Evolutionary conservation across 371 early-diverging fungal genomes (phyloP).

Genomic region (Rhizopus microsporus): DNA sequence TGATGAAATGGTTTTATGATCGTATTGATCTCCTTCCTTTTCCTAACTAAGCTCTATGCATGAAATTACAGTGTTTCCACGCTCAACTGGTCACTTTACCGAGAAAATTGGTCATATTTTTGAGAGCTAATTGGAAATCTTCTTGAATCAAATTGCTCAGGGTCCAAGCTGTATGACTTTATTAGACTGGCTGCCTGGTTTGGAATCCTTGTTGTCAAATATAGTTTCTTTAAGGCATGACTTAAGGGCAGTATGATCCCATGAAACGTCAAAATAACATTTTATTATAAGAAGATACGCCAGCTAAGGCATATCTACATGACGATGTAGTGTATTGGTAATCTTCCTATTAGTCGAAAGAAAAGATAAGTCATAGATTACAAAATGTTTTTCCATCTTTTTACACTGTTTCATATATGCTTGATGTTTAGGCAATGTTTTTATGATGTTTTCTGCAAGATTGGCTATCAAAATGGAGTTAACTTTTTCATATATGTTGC

Average conservation of each 20-base stretch:
- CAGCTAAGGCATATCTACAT: not conserved
- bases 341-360: not conserved
- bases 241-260: not conserved
- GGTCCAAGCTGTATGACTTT: conserved; percentile 4
- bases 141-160: not conserved
- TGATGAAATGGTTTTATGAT: too few relatives aligned
- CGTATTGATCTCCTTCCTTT: too few relatives aligned
- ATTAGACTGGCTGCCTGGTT: conserved; percentile 2
- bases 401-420: too few relatives aligned
- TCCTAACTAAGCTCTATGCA: too few relatives aligned
- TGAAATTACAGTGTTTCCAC: too few relatives aligned
- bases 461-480: too few relatives aligned
- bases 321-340: not conserved
- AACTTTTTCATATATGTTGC: too few relatives aligned
- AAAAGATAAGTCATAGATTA: too few relatives aligned
- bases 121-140: not conserved
- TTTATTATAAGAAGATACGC: not conserved
- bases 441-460: too few relatives aligned
- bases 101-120: not conserved
- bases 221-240: not conserved
- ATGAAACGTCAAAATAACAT: not conserved
- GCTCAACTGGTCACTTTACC: not conserved
- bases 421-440: too few relatives aligned
- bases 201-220: conserved; percentile 2
- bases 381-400: not conserved